These are phyloP conservation scores for Scenedesmus sp. DNA, from an alignment of 163 green algal species.

Conservation along the genomic window DNA sequence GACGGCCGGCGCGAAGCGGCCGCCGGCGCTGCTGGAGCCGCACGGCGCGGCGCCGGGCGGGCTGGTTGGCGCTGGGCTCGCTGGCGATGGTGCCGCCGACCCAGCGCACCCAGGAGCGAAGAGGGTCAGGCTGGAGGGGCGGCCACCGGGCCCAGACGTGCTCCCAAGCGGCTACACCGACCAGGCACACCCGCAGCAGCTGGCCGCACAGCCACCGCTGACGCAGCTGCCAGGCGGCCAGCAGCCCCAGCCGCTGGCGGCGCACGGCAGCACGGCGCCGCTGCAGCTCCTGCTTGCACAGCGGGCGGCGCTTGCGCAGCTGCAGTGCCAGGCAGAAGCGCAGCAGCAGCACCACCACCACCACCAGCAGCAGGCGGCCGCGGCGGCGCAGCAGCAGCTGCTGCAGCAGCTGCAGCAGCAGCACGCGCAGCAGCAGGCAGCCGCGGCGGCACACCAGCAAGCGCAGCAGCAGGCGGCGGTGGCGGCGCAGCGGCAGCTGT, in stretches of 20 bases:
- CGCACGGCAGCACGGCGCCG: neutral
- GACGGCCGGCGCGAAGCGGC: neutral
- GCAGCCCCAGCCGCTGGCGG: slow-evolving; percentile 17
- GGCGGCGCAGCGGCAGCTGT: too few relatives aligned
- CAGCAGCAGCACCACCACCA: slow-evolving; percentile 19
- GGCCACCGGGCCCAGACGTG: too few relatives aligned
- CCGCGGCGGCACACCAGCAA: too few relatives aligned
- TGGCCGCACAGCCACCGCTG: neutral
- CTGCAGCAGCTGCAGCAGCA: slow-evolving; percentile 1
- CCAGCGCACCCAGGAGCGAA: slow-evolving; percentile 10
- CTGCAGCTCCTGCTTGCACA: too few relatives aligned
- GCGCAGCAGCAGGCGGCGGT: too few relatives aligned
- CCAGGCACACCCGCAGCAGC: neutral
- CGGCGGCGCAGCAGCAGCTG: slow-evolving; percentile 8
- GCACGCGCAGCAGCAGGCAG: too few relatives aligned
- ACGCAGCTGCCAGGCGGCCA: slow-evolving; percentile 14
- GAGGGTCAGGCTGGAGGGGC: slow-evolving; percentile 2
- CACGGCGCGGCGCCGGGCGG: neutral
- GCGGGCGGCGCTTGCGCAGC: too few relatives aligned
- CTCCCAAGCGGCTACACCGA: neutral
- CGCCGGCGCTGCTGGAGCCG: slow-evolving; percentile 1
- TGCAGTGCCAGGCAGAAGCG: too few relatives aligned
- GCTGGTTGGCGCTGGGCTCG: neutral
- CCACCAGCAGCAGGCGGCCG: slow-evolving; percentile 5
- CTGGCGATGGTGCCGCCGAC: neutral